A percentile compares a stretch with the other conserved stretches of the same genome.
phyloP scores from a whole-genome alignment of 2,329 filamentous ascomycete species.

The Hypoxylon sp. region DNA sequence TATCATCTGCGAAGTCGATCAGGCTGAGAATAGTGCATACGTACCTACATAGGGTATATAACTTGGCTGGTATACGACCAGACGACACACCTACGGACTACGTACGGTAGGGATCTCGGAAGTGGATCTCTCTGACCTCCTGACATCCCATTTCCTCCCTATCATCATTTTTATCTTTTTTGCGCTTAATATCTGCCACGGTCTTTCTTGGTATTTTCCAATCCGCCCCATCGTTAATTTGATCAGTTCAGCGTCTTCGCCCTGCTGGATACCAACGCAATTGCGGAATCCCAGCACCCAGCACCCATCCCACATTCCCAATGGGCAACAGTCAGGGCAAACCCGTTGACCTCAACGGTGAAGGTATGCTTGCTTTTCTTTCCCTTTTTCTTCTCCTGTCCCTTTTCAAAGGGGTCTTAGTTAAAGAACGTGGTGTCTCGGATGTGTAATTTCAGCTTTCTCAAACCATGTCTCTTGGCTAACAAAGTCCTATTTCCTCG shows the following conservation, averaged over 20 bases:
- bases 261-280: slow-evolving; percentile 15
- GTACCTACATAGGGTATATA: slow-evolving; percentile 6
- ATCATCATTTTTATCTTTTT: slow-evolving; percentile 34
- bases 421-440: slow-evolving; percentile 30
- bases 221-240: slow-evolving; percentile 17
- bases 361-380: slow-evolving; percentile 86
- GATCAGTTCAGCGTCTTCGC: slow-evolving; percentile 21
- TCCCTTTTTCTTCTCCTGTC: not conserved
- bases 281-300: no score
- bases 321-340: slow-evolving; percentile 99
- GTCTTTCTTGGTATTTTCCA: slow-evolving; percentile 24
- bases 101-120: slow-evolving; percentile 22
- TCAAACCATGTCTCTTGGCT: slow-evolving; percentile 15
- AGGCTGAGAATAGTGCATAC: slow-evolving; percentile 20
- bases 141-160: slow-evolving; percentile 32
- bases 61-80: no score
- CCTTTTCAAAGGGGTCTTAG: slow-evolving; percentile 1
- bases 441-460: slow-evolving; percentile 26
- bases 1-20: slow-evolving; percentile 10
- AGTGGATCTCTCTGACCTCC: slow-evolving; percentile 37
- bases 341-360: slow-evolving; percentile 88
- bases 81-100: not conserved
- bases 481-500: slow-evolving; percentile 37
- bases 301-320: slow-evolving; percentile 26
- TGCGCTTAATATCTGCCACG: slow-evolving; percentile 28